Evolutionary conservation across 805 yeast genomes (phyloP).

Genomic region (Nakazawaea wickerhamii): DNA sequence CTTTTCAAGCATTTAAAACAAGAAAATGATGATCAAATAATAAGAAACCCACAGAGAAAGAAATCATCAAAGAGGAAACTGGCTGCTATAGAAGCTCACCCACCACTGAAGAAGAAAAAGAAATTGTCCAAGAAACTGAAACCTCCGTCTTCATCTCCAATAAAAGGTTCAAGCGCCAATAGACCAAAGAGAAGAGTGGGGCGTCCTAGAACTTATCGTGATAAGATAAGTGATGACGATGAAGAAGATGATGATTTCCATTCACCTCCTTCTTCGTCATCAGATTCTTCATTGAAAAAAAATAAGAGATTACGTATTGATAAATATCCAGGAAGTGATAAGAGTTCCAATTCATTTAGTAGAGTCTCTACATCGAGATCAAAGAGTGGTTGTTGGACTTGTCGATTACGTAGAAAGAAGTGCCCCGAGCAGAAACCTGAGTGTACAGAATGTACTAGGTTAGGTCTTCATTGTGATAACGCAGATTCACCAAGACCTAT

Average conservation of each 20-base stretch:
- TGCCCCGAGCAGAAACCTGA: slow-evolving; percentile 62
- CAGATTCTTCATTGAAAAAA: neutral
- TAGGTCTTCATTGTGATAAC: slow-evolving; percentile 55
- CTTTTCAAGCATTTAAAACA: neutral
- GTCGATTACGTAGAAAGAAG: slow-evolving; percentile 65
- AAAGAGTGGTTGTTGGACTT: slow-evolving; percentile 73
- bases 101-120: neutral
- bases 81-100: neutral
- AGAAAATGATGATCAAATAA: neutral
- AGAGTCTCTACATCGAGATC: slow-evolving; percentile 28
- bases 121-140: neutral
- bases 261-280: neutral
- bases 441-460: slow-evolving; percentile 52
- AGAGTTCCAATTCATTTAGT: slow-evolving; percentile 16
- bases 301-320: neutral
- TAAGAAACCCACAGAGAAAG: neutral
- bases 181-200: slow-evolving; percentile 18
- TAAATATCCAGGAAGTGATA: neutral
- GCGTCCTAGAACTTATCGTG: slow-evolving; percentile 1
- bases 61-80: neutral
- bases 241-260: neutral
- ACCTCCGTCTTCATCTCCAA: neutral
- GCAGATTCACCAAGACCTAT: slow-evolving; percentile 45
- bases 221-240: neutral
- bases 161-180: neutral